These are phyloP conservation scores for Pharnaceum exiguum DNA, from an alignment of 148 eudicot genomes.

Conservation along the genomic window DNA sequence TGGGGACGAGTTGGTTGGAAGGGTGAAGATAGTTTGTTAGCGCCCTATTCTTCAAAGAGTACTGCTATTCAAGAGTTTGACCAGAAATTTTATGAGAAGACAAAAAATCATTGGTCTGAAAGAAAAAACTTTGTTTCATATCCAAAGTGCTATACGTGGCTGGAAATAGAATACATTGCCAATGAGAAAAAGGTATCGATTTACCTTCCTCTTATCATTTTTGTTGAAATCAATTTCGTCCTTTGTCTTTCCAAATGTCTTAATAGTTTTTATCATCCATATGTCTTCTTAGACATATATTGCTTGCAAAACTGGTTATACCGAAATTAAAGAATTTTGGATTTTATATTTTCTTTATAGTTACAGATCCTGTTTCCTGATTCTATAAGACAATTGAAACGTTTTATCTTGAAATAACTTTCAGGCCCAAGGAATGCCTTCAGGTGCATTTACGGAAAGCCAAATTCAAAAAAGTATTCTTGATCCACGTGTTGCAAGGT, in stretches of 20 bases:
- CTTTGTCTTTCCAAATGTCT: too few relatives aligned
- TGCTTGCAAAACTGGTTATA: too few relatives aligned
- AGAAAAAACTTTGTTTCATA: constrained; percentile 58
- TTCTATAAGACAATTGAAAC: neutral
- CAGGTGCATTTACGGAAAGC: constrained; percentile 23
- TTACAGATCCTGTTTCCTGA: too few relatives aligned
- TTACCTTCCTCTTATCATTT: constrained; percentile 30
- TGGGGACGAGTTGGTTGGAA: constrained; percentile 98
- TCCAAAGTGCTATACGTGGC: constrained; percentile 77
- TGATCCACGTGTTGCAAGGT: constrained; percentile 68
- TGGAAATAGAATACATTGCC: constrained; percentile 93
- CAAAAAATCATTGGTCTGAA: constrained; percentile 66
- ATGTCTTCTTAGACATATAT: too few relatives aligned
- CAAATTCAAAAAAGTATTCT: constrained; percentile 73
- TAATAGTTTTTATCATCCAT: too few relatives aligned
- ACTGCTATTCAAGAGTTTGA: constrained; percentile 68
- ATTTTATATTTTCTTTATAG: too few relatives aligned
- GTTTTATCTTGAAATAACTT: too few relatives aligned
- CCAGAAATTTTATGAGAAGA: constrained; percentile 67
- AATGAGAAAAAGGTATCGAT: constrained; percentile 40
- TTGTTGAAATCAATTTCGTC: too few relatives aligned
- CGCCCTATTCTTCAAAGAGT: constrained; percentile 62
- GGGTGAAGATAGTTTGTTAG: constrained; percentile 83
- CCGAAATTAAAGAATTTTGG: too few relatives aligned
- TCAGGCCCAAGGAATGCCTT: constrained; percentile 44